Evolutionary conservation across 441 rosid species (phyloP).

Genomic region (Populus tomentosa): DNA sequence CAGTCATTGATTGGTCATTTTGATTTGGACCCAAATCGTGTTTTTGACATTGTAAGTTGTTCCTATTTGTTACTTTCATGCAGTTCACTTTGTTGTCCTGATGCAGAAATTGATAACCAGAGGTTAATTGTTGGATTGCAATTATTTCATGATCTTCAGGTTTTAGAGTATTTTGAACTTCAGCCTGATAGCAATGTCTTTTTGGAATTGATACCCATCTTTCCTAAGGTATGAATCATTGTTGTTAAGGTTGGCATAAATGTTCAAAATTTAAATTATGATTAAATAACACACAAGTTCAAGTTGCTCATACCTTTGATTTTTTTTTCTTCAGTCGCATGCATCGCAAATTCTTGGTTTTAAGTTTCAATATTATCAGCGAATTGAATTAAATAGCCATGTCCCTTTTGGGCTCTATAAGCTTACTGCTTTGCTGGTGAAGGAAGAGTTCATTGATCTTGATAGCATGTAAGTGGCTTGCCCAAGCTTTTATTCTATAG

Average conservation of each 20-base stretch:
- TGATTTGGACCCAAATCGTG: constrained; percentile 99
- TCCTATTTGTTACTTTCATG: not conserved
- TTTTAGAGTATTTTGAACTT: constrained; percentile 95
- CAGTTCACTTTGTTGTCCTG: not conserved
- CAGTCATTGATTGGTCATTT: constrained; percentile 99
- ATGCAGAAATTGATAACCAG: constrained; percentile 12
- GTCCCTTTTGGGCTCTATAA: constrained; percentile 90
- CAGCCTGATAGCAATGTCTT: constrained; percentile 72
- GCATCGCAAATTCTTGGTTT: constrained; percentile 99
- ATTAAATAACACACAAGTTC: not conserved
- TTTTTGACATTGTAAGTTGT: constrained; percentile 95
- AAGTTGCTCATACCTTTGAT: constrained; percentile 11
- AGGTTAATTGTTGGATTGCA: constrained; percentile 10
- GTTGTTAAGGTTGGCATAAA: not conserved
- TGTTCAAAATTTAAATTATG: not conserved
- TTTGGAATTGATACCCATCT: constrained; percentile 88
- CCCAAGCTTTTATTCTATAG: not conserved
- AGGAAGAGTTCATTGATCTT: constrained; percentile 89
- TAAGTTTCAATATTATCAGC: constrained; percentile 97
- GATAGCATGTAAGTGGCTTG: constrained; percentile 81
- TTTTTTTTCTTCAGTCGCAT: constrained; percentile 74
- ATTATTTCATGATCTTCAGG: constrained; percentile 47
- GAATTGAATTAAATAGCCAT: constrained; percentile 77
- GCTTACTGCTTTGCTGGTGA: constrained; percentile 96
- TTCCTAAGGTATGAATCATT: constrained; percentile 76